A percentile compares a stretch with the other conserved stretches of the same genome.
These are phyloP conservation scores for Hypocreales sp. DNA, from an alignment of 2,329 filamentous ascomycete genomes.

Conservation along the genomic window DNA sequence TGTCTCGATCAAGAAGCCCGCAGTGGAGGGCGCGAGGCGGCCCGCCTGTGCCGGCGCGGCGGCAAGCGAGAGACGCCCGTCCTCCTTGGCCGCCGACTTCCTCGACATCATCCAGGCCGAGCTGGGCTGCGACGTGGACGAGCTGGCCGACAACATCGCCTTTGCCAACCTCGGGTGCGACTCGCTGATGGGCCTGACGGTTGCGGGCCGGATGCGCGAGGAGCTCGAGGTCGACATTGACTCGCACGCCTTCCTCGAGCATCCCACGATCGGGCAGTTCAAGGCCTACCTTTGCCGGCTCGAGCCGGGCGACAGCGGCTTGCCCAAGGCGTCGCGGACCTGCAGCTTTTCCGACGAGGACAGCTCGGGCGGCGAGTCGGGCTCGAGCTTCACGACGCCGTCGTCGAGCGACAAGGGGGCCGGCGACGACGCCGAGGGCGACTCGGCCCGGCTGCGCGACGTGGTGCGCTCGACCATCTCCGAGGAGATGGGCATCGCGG, in stretches of 20 bases:
- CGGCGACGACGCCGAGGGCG: too few relatives aligned
- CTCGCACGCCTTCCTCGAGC: conserved; percentile 18
- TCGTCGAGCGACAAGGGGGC: neutral
- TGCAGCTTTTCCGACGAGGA: neutral
- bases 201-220: conserved; percentile 4
- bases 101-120: neutral
- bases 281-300: conserved; percentile 1
- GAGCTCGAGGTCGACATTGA: conserved; percentile 12
- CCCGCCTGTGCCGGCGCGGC: too few relatives aligned
- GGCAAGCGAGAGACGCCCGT: neutral
- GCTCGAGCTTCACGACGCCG: neutral
- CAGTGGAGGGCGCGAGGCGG: too few relatives aligned
- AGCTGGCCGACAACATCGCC: conserved; percentile 1
- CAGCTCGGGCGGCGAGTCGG: neutral
- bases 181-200: conserved; percentile 3
- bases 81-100: neutral
- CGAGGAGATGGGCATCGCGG: neutral
- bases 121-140: conserved; percentile 1
- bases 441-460: neutral
- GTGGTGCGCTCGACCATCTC: neutral
- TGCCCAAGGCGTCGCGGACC: neutral
- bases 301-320: neutral
- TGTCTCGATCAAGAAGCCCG: neutral
- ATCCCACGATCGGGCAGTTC: conserved; percentile 1
- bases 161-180: conserved; percentile 2